Evolutionary conservation across 176 grass and related monocot species (phyloP).

Genomic region (Carex parvula): DNA sequence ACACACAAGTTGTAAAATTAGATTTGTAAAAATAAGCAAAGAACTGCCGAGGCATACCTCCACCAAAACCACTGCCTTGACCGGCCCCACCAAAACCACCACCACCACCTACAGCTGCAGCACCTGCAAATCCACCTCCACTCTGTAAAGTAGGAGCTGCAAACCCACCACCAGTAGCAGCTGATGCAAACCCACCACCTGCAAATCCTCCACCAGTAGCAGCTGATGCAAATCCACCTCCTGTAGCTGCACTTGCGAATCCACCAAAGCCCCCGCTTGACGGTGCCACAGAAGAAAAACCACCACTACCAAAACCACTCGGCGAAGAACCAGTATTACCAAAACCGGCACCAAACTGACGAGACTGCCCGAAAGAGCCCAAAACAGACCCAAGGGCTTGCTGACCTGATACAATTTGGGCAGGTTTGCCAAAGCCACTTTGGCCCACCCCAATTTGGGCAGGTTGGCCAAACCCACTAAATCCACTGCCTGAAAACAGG

Average conservation of each 20-base stretch:
- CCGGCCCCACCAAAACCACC: conserved; percentile 39
- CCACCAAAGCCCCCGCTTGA: conserved; percentile 59
- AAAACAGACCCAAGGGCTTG: conserved; percentile 89
- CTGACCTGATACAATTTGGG: conserved; percentile 58
- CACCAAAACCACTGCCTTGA: conserved; percentile 44
- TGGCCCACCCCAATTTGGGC: conserved; percentile 54
- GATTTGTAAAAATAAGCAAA: conserved; percentile 17
- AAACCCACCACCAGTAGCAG: conserved; percentile 75
- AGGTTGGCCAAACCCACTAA: conserved; percentile 83
- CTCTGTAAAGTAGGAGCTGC: conserved; percentile 51
- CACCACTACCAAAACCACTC: conserved; percentile 27
- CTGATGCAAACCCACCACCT: conserved; percentile 63
- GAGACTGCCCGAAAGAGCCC: conserved; percentile 91
- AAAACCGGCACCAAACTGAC: conserved; percentile 64
- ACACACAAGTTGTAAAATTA: too few species aligned
- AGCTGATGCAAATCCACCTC: conserved; percentile 58
- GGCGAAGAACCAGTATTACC: conserved; percentile 21
- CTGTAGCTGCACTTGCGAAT: conserved; percentile 56
- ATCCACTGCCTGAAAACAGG: conserved; percentile 62
- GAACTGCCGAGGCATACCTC: conserved; percentile 7
- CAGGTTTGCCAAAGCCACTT: conserved; percentile 56
- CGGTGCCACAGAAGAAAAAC: conserved; percentile 27
- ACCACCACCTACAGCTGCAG: conserved; percentile 16
- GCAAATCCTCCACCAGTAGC: conserved; percentile 63
- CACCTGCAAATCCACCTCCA: conserved; percentile 43